A percentile compares a stretch with the other conserved stretches of the same genome.
Evolutionary conservation across 2,329 filamentous ascomycete species (phyloP).

Genomic region (Pseudogymnoascus sp.): DNA sequence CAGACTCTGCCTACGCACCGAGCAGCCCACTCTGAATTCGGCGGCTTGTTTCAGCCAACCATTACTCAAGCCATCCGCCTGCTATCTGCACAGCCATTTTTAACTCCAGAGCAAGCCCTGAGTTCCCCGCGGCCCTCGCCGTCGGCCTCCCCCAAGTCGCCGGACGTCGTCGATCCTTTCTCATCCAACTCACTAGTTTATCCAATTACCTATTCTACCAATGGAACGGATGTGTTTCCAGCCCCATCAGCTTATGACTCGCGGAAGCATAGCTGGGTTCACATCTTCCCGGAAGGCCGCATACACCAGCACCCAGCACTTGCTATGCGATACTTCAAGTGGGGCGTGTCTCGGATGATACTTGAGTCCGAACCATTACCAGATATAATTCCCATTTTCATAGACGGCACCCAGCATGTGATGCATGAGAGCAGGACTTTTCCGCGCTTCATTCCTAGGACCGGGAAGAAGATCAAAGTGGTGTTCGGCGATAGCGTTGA

Average conservation of each 20-base stretch:
- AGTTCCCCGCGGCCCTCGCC: conserved; percentile 5
- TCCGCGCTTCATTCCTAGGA: conserved; percentile 72
- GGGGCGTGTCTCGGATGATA: conserved; percentile 86
- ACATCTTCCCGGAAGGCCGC: conserved; percentile 92
- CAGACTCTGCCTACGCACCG: conserved; percentile 90
- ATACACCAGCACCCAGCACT: conserved; percentile 78
- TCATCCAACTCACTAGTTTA: conserved; percentile 31
- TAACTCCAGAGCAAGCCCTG: conserved; percentile 9
- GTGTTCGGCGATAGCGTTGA: conserved; percentile 75
- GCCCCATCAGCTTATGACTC: conserved; percentile 63
- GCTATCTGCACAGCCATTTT: conserved; percentile 54
- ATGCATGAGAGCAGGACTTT: conserved; percentile 79
- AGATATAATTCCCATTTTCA: conserved; percentile 86
- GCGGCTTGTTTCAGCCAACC: conserved; percentile 84
- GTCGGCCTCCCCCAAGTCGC: conserved; percentile 15
- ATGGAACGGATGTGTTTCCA: conserved; percentile 54
- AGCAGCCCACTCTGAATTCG: conserved; percentile 61
- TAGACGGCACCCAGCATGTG: conserved; percentile 78
- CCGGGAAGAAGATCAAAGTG: conserved; percentile 61
- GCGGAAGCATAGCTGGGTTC: conserved; percentile 75
- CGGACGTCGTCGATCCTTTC: conserved; percentile 44
- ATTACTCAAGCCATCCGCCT: conserved; percentile 78
- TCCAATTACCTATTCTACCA: conserved; percentile 51
- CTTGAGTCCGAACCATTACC: conserved; percentile 82
- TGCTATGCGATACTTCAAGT: conserved; percentile 94